Evolutionary conservation across 1,284 basidiomycete genomes (phyloP), one percentile per base, ranked within the genome.

Genomic region (Psilocybe mexicana): DNA sequence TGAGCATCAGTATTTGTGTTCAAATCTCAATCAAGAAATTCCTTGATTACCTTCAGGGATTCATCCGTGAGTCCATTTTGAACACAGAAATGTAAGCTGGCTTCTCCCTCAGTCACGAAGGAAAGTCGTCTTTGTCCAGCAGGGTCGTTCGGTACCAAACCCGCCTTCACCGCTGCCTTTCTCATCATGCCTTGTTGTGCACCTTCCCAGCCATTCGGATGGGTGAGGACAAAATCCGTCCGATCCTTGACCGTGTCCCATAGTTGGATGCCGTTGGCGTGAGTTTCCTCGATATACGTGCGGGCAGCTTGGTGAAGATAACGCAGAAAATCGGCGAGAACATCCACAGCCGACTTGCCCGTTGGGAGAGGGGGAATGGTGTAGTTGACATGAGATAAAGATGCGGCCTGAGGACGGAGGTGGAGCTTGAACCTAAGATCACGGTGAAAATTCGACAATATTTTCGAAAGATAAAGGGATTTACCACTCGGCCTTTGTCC

Each of bases 311-410:
- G 26, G 51, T 71, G 75, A 1, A 86, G 67, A 57, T 86, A 86
- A 0, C 56, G 63, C 43, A 85, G 67, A 58, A 82, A 84, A 62
- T 85, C 83, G 0, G 74, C 69, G 11, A 82, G 72, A 43, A 85
- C 67, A n/a, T 79, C 69, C 0, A 76, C 57, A 1, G 76, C 74
- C 0, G 73, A 70, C 65, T 76, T 80, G 35, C 71, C 69, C 0
- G 64, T 59, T 0, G 82, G 81, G 7, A 84, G 73, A 0, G 72
- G 67, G 0, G 75, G 77, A 6, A 81, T 63, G 8, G 71, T 66
- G 8, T 69, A 25, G 43, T 23, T 36, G 3, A 57, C 43, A 1
- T 50, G 18, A 14, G 42, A n/a, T 33, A 53, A 43, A 28, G 58
- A 14, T 25, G 42, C 33, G 25, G 54, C 28, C 35, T 57, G 47